phyloP scores from a whole-genome alignment of 768 basidiomycete genomes.

The Imleria badia region DNA sequence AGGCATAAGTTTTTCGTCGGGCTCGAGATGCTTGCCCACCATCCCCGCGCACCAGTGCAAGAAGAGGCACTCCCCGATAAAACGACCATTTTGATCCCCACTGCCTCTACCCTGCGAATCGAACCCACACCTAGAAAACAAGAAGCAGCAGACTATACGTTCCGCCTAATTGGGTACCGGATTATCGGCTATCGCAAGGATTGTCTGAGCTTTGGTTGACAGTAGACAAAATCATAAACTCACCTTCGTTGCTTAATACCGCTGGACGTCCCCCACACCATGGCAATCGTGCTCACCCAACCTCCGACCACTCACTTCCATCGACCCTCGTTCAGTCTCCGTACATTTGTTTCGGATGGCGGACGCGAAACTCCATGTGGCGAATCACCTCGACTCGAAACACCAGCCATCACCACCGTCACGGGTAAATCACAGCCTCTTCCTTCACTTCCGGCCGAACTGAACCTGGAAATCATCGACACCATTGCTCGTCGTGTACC shows the following conservation, averaged over 20 bases:
- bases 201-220: background rate
- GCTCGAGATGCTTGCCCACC: background rate
- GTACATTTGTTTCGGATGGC: background rate
- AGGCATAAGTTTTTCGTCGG: background rate
- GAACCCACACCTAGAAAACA: background rate
- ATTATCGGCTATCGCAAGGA: slow-evolving; percentile 1
- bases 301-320: background rate
- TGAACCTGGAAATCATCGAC: slow-evolving; percentile 32
- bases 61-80: background rate
- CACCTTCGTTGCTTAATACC: slow-evolving; percentile 2
- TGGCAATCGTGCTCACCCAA: slow-evolving; percentile 13
- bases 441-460: slow-evolving; percentile 29
- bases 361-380: background rate
- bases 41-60: slow-evolving; percentile 17
- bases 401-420: background rate
- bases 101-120: slow-evolving; percentile 1
- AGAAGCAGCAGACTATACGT: background rate
- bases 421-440: slow-evolving; percentile 3
- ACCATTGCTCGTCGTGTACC: slow-evolving; percentile 19
- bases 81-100: background rate
- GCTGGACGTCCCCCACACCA: background rate
- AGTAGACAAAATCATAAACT: slow-evolving; percentile 7
- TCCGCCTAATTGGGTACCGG: slow-evolving; percentile 1
- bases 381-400: background rate
- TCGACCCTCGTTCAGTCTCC: slow-evolving; percentile 3